These are phyloP conservation scores for Xylariales sp. DNA, from an alignment of 2,329 filamentous ascomycete genomes.

Conservation along the genomic window DNA sequence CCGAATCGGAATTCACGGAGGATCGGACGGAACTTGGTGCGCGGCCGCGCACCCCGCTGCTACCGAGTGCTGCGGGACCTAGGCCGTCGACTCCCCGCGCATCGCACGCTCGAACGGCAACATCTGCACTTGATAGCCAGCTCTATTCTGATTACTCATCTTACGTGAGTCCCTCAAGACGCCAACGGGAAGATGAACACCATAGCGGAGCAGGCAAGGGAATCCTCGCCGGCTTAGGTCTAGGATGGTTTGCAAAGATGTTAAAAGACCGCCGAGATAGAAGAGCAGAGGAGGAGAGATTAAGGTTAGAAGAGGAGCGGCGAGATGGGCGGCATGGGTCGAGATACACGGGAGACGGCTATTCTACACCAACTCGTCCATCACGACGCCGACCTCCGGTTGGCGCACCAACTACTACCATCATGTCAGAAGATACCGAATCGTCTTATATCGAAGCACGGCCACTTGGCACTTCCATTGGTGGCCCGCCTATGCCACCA, in stretches of 20 bases:
- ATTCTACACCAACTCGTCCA: conserved; percentile 59
- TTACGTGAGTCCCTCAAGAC: conserved; percentile 71
- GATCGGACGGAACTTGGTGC: conserved; percentile 48
- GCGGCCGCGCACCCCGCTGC: conserved; percentile 55
- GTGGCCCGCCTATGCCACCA: conserved; percentile 55
- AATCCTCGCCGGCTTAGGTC: conserved; percentile 69
- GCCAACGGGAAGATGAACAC: conserved; percentile 58
- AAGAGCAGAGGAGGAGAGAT: conserved; percentile 61
- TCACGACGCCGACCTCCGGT: conserved; percentile 49
- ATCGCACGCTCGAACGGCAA: conserved; percentile 57
- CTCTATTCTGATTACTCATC: conserved; percentile 70
- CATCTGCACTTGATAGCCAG: conserved; percentile 58
- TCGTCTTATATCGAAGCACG: conserved; percentile 57
- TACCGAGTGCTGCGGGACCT: conserved; percentile 61
- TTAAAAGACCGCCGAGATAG: conserved; percentile 68
- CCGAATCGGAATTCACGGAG: conserved; percentile 62
- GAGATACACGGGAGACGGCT: conserved; percentile 76
- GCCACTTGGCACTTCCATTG: conserved; percentile 49
- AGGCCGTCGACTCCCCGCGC: conserved; percentile 61
- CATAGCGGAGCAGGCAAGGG: conserved; percentile 65
- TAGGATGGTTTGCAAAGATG: conserved; percentile 76
- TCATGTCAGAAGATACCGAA: conserved; percentile 48
- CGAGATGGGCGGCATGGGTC: conserved; percentile 72
- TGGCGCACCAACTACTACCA: conserved; percentile 46
- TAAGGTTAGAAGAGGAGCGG: conserved; percentile 60